Evolutionary conservation across 2,329 filamentous ascomycete genomes (phyloP).

Genomic region (Metarhizium rileyi): DNA sequence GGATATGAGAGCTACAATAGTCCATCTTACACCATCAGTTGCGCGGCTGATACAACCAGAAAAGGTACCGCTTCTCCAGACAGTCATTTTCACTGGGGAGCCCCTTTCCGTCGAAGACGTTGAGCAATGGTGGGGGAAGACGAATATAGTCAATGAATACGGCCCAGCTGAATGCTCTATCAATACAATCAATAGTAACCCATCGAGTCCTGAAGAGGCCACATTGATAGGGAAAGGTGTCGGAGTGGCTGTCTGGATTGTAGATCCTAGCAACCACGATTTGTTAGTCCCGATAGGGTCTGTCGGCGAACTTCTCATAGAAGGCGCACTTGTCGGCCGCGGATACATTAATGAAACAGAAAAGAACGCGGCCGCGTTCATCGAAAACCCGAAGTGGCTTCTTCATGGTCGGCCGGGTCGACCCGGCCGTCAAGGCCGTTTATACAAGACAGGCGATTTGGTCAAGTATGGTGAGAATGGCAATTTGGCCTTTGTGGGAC

Average conservation of each 20-base stretch:
- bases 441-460: not conserved
- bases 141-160: not conserved
- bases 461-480: not conserved
- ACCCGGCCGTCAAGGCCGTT: too few species aligned
- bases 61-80: not conserved
- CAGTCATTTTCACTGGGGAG: not conserved
- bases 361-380: slow-evolving; percentile 14
- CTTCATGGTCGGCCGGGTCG: too few species aligned
- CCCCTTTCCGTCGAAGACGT: not conserved
- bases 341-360: slow-evolving; percentile 15
- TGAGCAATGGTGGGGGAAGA: not conserved
- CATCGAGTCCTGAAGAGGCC: not conserved
- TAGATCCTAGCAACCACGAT: slow-evolving; percentile 10
- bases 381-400: slow-evolving; percentile 36
- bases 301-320: slow-evolving; percentile 18
- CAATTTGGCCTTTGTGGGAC: not conserved
- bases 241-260: slow-evolving; percentile 11
- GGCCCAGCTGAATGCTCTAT: not conserved
- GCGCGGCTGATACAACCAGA: not conserved
- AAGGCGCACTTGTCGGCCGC: slow-evolving; percentile 14
- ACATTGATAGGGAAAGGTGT: too few species aligned
- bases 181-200: not conserved
- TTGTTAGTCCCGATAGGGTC: slow-evolving; percentile 11
- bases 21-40: too few species aligned
- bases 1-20: too few species aligned